Evolutionary conservation across 129 eudicot genomes (phyloP), one percentile per base, ranked within the genome.

Genomic region (Scalesia atractyloides): DNA sequence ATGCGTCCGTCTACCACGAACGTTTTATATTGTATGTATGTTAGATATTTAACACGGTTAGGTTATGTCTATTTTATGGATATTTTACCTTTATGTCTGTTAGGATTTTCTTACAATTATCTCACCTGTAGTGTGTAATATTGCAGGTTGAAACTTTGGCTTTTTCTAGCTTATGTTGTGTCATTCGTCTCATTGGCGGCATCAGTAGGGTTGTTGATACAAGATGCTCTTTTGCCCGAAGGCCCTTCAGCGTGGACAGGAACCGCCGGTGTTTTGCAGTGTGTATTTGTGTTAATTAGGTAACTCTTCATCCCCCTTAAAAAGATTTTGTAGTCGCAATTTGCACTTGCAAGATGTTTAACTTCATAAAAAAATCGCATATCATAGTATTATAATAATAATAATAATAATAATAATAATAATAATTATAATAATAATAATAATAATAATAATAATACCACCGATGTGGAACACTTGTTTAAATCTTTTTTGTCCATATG

Each of bases 221-320:
- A 93, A 88, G 98, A 93, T 63, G 90, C 98, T 41, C 88, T 93
- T 2, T 81, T 81, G 78, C 62, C 82, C 15, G 58, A 92, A 65
- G 92, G 96, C 30, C 97, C 98, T 61, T 93, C 98, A 33, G 84
- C 98, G 12, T 93, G 97, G 97, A 86, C 98, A 7, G 98, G 98
- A 76, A 84, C 89, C 20, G 98, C 98, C 34, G 97, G 98, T 73
- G 96, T 93, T 75, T 82, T 93, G 80, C 98, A 90, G 74, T 93
- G 98, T 54, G 98, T 93, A 70, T 84, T 90, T 81, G 96, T 93
- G 64, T 71, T 93, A 46, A 90, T 93, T 68, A 92, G 98, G 98
- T 87, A 68, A 61, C 41, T 50, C 24, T 36, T 15, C 34, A 34
- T 63, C 12, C 47, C 13, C 24, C 43, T 63, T 5, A 34, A 26